These are phyloP conservation scores for Paramecium sexaurelia DNA, from an alignment of 73 alveolate genomes.

Conservation along the genomic window DNA sequence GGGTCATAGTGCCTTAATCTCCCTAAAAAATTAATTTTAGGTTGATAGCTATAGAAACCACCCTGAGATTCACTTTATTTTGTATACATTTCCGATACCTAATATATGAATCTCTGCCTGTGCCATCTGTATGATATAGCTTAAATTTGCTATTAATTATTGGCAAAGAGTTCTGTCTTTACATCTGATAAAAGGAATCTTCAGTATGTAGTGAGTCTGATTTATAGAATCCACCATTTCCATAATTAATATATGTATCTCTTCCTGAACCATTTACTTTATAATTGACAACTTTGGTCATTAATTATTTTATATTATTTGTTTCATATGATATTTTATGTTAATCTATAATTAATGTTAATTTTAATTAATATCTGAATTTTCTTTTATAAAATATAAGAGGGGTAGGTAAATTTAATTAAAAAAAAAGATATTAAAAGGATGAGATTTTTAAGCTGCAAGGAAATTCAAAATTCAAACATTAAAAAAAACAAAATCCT, in stretches of 20 bases:
- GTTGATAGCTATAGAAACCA: constrained; percentile 48
- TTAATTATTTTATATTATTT: not conserved
- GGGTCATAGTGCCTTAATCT: not conserved
- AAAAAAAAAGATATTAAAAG: not conserved
- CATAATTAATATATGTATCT: constrained; percentile 34
- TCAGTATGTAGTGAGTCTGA: not conserved
- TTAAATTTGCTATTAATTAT: constrained; percentile 46
- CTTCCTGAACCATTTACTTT: constrained; percentile 43
- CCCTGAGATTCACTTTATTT: constrained; percentile 12
- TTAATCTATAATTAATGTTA: not conserved
- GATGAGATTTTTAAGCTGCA: not conserved
- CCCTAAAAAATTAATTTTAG: not conserved
- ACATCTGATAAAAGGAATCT: not conserved
- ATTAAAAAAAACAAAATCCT: constrained; percentile 48
- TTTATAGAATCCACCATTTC: constrained; percentile 56
- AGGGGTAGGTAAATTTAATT: constrained; percentile 1
- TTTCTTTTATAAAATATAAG: constrained; percentile 24
- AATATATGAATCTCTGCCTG: constrained; percentile 64
- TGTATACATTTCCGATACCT: not conserved
- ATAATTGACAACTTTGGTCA: constrained; percentile 57
- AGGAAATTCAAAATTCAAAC: constrained; percentile 58
- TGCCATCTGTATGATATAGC: constrained; percentile 64
- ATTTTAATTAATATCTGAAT: not conserved
- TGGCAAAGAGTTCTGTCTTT: constrained; percentile 32
- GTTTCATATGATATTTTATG: not conserved